Evolutionary conservation across 2,329 filamentous ascomycete genomes (phyloP).

Genomic region (Incumbomyces delicatus): DNA sequence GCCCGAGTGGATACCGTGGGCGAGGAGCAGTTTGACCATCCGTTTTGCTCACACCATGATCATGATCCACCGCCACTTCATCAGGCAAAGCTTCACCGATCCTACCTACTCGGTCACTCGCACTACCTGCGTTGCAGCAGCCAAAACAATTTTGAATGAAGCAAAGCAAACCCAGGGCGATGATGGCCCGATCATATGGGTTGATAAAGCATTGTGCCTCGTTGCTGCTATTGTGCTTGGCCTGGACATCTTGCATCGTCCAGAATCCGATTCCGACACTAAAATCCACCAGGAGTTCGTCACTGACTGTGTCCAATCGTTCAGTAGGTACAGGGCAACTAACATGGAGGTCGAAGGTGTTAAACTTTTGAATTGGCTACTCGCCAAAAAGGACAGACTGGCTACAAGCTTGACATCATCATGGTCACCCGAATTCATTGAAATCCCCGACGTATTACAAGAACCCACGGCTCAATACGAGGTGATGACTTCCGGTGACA

Average conservation of each 20-base stretch:
- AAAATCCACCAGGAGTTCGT: constrained; percentile 11
- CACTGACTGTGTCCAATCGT: constrained; percentile 9
- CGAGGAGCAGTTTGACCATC: constrained; percentile 29
- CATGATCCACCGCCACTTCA: constrained; percentile 27
- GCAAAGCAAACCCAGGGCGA: constrained; percentile 27
- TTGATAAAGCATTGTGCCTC: constrained; percentile 29
- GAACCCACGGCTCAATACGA: background rate
- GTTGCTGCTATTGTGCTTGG: constrained; percentile 30
- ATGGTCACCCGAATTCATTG: background rate
- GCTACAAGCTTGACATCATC: constrained; percentile 11
- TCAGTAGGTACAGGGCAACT: constrained; percentile 11
- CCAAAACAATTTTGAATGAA: constrained; percentile 31
- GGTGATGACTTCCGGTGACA: constrained; percentile 4
- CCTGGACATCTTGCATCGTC: constrained; percentile 28
- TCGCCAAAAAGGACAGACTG: background rate
- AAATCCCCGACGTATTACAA: background rate
- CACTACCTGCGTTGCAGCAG: constrained; percentile 31
- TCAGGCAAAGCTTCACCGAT: constrained; percentile 33
- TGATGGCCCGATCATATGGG: constrained; percentile 33
- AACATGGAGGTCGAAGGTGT: constrained; percentile 11
- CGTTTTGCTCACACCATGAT: constrained; percentile 22
- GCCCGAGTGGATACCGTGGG: constrained; percentile 33
- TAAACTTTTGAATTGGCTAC: constrained; percentile 6
- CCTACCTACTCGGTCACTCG: constrained; percentile 31
- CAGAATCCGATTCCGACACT: constrained; percentile 9